Evolutionary conservation across 192 early-diverging fungal genomes (phyloP).

Genomic region (Coemansia brasiliensis): DNA sequence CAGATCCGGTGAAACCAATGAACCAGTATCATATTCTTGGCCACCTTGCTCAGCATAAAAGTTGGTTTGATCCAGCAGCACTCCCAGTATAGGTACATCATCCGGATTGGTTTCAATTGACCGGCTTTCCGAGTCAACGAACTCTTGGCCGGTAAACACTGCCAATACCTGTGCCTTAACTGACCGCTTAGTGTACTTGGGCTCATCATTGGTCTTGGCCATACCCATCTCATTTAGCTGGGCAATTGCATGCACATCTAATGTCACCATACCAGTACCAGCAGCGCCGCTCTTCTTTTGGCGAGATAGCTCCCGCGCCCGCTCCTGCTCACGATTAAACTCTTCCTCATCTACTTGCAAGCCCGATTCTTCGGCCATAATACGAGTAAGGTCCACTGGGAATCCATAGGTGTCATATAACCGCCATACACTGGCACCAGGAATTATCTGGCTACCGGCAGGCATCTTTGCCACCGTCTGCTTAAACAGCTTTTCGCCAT

Average conservation of each 20-base stretch:
- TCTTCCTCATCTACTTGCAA: constrained; percentile 80
- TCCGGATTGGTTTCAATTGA: constrained; percentile 49
- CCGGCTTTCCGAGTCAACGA: constrained; percentile 40
- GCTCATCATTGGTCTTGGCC: constrained; percentile 78
- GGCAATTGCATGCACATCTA: constrained; percentile 92
- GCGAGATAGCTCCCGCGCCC: constrained; percentile 74
- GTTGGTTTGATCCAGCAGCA: constrained; percentile 93
- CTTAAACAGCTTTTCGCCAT: constrained; percentile 93
- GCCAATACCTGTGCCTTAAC: constrained; percentile 78
- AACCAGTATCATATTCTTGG: constrained; percentile 91
- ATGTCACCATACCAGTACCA: constrained; percentile 63
- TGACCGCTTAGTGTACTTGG: constrained; percentile 77
- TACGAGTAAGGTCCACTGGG: constrained; percentile 93
- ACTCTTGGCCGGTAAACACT: constrained; percentile 59
- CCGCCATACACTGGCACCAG: constrained; percentile 93
- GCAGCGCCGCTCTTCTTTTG: constrained; percentile 57
- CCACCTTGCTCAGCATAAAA: constrained; percentile 98
- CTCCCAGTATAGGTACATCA: constrained; percentile 72
- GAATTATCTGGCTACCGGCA: constrained; percentile 59
- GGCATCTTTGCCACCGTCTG: constrained; percentile 61
- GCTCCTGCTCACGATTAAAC: constrained; percentile 75
- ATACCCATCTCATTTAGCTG: constrained; percentile 77
- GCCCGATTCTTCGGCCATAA: constrained; percentile 98
- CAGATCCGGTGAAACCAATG: constrained; percentile 78
- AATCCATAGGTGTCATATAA: constrained; percentile 99